Conservation (phyloP, 2,329 filamentous ascomycete genomes). For the Aureobasidium sp. region DNA sequence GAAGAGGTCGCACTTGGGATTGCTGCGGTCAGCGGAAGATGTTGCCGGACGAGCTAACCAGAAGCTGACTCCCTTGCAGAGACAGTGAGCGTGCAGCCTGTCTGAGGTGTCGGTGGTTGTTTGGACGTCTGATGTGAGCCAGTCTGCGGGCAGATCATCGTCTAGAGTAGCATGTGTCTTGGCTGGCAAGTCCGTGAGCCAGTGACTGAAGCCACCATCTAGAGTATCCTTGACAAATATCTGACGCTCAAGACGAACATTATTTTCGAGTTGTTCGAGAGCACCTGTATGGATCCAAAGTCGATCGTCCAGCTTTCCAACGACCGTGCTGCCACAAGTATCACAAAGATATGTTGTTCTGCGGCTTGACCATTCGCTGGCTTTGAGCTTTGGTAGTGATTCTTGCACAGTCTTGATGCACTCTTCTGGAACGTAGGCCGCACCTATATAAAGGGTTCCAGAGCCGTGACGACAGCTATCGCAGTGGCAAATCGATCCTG, state of each 20-base stretch:
- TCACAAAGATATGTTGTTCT: constrained; percentile 44
- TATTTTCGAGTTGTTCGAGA: constrained; percentile 27
- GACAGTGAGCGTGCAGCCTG: constrained; percentile 42
- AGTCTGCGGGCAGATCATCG: neutral
- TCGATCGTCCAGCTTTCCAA: constrained; percentile 17
- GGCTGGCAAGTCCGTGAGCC: constrained; percentile 24
- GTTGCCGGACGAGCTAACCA: constrained; percentile 50
- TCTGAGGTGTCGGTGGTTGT: neutral
- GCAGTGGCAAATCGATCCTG: constrained; percentile 6
- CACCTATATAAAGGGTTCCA: constrained; percentile 29
- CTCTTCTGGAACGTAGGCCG: constrained; percentile 5
- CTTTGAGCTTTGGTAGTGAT: constrained; percentile 32
- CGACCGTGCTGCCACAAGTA: constrained; percentile 43
- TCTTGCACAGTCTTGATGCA: constrained; percentile 25
- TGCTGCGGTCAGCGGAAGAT: constrained; percentile 39
- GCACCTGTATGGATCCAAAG: constrained; percentile 29
- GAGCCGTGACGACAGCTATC: constrained; percentile 5
- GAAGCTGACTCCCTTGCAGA: constrained; percentile 52
- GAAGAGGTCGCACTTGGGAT: constrained; percentile 49
- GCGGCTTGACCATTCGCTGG: constrained; percentile 39
- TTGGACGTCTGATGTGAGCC: neutral
- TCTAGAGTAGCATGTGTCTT: constrained; percentile 16
- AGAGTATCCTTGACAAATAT: constrained; percentile 29
- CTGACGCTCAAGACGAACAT: constrained; percentile 29
- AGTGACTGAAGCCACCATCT: constrained; percentile 34